Evolutionary conservation across 441 rosid genomes (phyloP).

Genomic region (Pelargonium australe): DNA sequence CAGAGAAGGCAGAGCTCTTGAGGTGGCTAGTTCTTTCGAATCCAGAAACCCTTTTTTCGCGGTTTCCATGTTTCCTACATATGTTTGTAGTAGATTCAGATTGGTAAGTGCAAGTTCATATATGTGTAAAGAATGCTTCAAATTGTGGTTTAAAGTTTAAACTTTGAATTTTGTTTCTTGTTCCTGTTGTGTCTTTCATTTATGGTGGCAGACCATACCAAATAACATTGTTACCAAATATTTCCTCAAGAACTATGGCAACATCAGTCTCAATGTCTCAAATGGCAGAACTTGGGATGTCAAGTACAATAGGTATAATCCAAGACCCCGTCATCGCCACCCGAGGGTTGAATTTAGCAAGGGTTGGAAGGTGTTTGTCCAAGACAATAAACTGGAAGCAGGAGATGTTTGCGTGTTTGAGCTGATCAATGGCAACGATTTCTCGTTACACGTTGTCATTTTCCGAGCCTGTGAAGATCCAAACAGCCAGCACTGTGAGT

Average conservation of each 20-base stretch:
- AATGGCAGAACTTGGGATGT: background rate
- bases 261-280: background rate
- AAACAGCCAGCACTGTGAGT: background rate
- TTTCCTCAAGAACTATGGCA: background rate
- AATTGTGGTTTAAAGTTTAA: background rate
- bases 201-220: background rate
- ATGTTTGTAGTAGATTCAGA: background rate
- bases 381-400: background rate
- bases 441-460: background rate
- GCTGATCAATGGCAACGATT: background rate
- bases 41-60: background rate
- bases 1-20: background rate
- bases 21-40: background rate
- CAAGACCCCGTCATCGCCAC: background rate
- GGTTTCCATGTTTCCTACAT: background rate
- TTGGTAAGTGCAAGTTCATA: background rate
- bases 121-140: too few species aligned
- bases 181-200: background rate
- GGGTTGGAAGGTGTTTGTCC: constrained; percentile 3
- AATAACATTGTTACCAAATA: background rate
- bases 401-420: constrained; percentile 5
- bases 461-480: background rate
- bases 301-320: background rate
- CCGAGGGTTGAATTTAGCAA: background rate
- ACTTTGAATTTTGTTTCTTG: too few species aligned